Conservation (phyloP, 257 asterid species). For the Scutellaria baicalensis region DNA sequence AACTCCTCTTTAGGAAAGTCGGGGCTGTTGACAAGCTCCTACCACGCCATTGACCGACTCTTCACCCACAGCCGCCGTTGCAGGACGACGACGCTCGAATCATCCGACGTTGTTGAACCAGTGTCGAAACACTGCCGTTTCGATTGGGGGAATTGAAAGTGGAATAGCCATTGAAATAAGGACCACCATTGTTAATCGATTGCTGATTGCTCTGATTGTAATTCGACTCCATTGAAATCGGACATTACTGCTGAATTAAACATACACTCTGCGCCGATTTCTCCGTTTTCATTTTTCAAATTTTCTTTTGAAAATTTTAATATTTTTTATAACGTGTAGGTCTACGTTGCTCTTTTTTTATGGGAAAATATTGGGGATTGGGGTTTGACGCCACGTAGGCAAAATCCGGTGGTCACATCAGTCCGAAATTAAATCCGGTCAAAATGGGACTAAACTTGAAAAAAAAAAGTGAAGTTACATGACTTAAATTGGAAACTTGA, state of each 20-base stretch:
- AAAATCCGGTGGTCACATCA: too few species aligned
- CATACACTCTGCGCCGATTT: neutral
- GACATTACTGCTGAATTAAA: neutral
- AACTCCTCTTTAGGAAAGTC: conserved; percentile 29
- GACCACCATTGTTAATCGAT: neutral
- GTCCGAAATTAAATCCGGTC: too few species aligned
- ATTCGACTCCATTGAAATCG: neutral
- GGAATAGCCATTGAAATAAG: neutral
- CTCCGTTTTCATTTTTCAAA: too few species aligned
- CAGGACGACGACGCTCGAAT: neutral
- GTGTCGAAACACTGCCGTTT: conserved; percentile 23
- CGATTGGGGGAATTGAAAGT: conserved; percentile 9
- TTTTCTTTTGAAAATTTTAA: too few species aligned
- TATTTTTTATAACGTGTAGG: too few species aligned
- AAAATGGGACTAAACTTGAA: too few species aligned
- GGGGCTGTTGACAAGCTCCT: conserved; percentile 35
- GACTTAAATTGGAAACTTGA: too few species aligned
- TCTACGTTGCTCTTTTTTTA: too few species aligned
- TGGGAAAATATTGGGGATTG: too few species aligned
- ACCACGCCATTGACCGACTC: conserved; percentile 34
- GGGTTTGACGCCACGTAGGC: too few species aligned
- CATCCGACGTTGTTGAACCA: conserved; percentile 4
- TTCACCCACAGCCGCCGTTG: conserved; percentile 42
- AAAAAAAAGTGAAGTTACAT: too few species aligned
- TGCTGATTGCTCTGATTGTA: neutral